A percentile compares a stretch with the other conserved stretches of the same genome.
Evolutionary conservation across 2,329 filamentous ascomycete genomes (phyloP).

Genomic region (Fusarium verticillioides): DNA sequence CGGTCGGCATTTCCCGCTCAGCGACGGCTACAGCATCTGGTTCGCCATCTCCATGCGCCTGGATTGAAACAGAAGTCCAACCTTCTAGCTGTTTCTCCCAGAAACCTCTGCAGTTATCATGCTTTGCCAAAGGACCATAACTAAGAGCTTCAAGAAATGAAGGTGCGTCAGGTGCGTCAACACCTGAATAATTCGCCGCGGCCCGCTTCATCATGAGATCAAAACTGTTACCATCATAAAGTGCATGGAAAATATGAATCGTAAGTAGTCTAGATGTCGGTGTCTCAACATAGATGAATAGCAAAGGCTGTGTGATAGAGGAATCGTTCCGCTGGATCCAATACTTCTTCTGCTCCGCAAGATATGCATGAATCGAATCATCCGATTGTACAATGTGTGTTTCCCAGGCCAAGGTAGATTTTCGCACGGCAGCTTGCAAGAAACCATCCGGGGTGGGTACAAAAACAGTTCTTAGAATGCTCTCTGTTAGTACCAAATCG

Average conservation of each 20-base stretch:
- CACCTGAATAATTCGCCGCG: conserved; percentile 34
- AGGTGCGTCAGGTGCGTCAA: conserved; percentile 52
- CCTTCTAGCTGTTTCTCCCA: conserved; percentile 70
- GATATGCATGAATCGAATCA: conserved; percentile 46
- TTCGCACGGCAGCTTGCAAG: conserved; percentile 74
- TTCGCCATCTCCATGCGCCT: conserved; percentile 4
- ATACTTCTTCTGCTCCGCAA: conserved; percentile 51
- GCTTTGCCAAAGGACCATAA: conserved; percentile 71
- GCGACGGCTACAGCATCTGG: conserved; percentile 8
- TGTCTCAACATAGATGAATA: conserved; percentile 53
- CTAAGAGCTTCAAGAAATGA: conserved; percentile 74
- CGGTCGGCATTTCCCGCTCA: conserved; percentile 50
- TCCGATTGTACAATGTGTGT: conserved; percentile 46
- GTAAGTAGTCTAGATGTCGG: conserved; percentile 61
- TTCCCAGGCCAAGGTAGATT: conserved; percentile 56
- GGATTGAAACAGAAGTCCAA: conserved; percentile 38
- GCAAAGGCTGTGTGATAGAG: conserved; percentile 27
- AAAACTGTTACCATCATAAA: conserved; percentile 89
- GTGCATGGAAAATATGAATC: conserved; percentile 82
- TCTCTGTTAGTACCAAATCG: conserved; percentile 59
- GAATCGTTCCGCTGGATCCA: conserved; percentile 67
- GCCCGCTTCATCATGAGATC: conserved; percentile 72
- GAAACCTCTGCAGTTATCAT: conserved; percentile 63
- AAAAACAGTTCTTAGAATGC: conserved; percentile 80
- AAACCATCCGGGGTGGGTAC: conserved; percentile 78